A percentile compares a stretch with the other conserved stretches of the same genome.
Evolutionary conservation across 2,329 filamentous ascomycete genomes (phyloP).

Genomic region (Fusarium clavum): DNA sequence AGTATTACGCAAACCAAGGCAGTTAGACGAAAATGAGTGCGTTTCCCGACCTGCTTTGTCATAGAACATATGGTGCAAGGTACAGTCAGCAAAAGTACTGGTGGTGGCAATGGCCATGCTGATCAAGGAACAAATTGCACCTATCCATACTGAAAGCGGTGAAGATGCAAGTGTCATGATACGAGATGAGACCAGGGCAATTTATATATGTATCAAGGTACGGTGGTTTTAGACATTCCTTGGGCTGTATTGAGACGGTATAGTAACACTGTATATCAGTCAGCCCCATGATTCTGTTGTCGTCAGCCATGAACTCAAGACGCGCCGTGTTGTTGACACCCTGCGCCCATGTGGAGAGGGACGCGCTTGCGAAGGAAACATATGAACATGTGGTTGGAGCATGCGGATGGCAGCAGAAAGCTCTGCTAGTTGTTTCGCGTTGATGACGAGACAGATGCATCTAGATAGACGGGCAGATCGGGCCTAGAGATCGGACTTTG

Average conservation of each 20-base stretch:
- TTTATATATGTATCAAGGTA: constrained; percentile 3
- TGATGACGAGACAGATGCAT: constrained; percentile 9
- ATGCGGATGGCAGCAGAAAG: constrained; percentile 1
- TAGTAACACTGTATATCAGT: constrained; percentile 8
- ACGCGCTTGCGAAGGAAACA: background rate
- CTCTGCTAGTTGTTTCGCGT: constrained; percentile 24
- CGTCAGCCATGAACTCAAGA: constrained; percentile 33
- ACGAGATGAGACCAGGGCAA: background rate
- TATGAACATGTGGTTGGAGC: background rate
- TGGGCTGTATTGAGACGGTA: constrained; percentile 11
- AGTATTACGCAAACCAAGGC: background rate
- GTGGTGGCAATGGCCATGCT: background rate
- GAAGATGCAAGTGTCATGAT: background rate
- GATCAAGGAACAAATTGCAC: background rate
- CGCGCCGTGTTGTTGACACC: constrained; percentile 1
- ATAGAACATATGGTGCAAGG: background rate
- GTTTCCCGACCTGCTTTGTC: background rate
- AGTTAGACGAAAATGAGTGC: background rate
- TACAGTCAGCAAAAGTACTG: background rate
- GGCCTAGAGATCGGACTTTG: constrained; percentile 5
- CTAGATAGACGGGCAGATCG: background rate
- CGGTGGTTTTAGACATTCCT: background rate
- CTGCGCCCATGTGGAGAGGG: background rate
- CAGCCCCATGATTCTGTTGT: constrained; percentile 11
- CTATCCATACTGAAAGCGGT: background rate